Percentiles rank a stretch among this genome's conserved stretches.
Evolutionary conservation across 176 grass and related monocot species (phyloP).

Genomic region (Elaeis guineensis): DNA sequence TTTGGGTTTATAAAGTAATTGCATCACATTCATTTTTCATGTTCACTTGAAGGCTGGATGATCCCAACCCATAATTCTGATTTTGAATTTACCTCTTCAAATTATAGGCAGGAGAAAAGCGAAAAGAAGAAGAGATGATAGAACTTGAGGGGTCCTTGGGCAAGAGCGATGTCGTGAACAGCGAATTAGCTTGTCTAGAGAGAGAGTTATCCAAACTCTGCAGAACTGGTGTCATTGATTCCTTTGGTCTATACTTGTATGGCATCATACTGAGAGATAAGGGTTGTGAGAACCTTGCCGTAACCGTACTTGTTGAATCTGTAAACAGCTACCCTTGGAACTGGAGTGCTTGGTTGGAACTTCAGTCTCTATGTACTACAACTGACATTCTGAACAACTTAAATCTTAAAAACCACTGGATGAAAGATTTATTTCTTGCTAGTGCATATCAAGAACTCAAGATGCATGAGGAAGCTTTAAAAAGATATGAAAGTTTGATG

Average conservation of each 20-base stretch:
- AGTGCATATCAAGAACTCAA: slow-evolving; percentile 81
- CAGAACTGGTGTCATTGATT: slow-evolving; percentile 48
- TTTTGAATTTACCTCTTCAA: slow-evolving; percentile 15
- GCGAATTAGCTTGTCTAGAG: slow-evolving; percentile 74
- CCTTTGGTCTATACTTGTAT: slow-evolving; percentile 84
- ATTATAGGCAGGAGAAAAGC: slow-evolving; percentile 75
- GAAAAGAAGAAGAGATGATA: slow-evolving; percentile 88
- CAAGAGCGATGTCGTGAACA: slow-evolving; percentile 66
- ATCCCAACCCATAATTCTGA: no score
- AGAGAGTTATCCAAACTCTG: slow-evolving; percentile 55
- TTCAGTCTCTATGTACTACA: slow-evolving; percentile 67
- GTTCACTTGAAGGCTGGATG: no score
- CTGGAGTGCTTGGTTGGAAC: slow-evolving; percentile 91
- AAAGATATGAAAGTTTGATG: slow-evolving; percentile 71
- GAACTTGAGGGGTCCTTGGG: slow-evolving; percentile 91
- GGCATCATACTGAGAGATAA: slow-evolving; percentile 84
- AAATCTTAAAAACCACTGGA: slow-evolving; percentile 93
- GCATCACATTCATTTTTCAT: no score
- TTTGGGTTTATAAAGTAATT: no score
- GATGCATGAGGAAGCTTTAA: slow-evolving; percentile 84
- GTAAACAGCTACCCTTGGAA: slow-evolving; percentile 95
- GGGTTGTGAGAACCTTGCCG: slow-evolving; percentile 57
- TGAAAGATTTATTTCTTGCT: slow-evolving; percentile 97
- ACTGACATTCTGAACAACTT: slow-evolving; percentile 71
- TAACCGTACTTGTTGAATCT: slow-evolving; percentile 68